phyloP scores from a whole-genome alignment of 768 basidiomycete genomes.

The Zangia roseola region DNA sequence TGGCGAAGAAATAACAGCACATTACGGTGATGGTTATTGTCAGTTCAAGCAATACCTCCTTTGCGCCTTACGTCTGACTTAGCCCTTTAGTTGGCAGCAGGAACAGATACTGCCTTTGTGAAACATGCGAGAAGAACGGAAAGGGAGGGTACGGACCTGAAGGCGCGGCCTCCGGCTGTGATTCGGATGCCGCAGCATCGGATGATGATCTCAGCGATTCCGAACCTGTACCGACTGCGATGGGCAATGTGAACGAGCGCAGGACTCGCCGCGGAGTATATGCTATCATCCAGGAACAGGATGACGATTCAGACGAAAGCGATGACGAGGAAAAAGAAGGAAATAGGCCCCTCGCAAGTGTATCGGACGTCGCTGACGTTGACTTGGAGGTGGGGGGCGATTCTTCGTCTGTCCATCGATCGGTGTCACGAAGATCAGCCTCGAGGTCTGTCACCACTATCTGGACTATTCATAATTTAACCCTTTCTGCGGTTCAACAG shows the following conservation, averaged over 20 bases:
- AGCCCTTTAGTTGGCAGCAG: slow-evolving; percentile 54
- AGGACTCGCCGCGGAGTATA: slow-evolving; percentile 83
- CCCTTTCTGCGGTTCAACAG: slow-evolving; percentile 10
- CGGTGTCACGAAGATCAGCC: slow-evolving; percentile 26
- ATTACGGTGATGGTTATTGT: slow-evolving; percentile 92
- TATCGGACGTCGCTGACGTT: slow-evolving; percentile 45
- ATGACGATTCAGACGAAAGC: slow-evolving; percentile 61
- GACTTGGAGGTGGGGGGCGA: slow-evolving; percentile 50
- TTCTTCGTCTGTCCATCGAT: slow-evolving; percentile 18
- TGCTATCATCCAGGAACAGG: slow-evolving; percentile 59
- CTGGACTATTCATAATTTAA: slow-evolving; percentile 11
- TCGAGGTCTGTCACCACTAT: slow-evolving; percentile 22
- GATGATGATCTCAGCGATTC: slow-evolving; percentile 34
- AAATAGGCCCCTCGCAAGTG: slow-evolving; percentile 46
- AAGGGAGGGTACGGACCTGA: slow-evolving; percentile 69
- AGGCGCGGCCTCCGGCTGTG: slow-evolving; percentile 46
- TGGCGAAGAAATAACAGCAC: slow-evolving; percentile 87
- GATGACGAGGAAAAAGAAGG: slow-evolving; percentile 53
- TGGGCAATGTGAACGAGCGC: slow-evolving; percentile 72
- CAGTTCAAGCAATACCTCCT: slow-evolving; percentile 36
- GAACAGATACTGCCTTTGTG: slow-evolving; percentile 78
- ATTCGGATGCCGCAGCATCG: slow-evolving; percentile 43
- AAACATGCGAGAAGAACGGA: slow-evolving; percentile 78
- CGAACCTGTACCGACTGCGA: slow-evolving; percentile 47
- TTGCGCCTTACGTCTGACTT: slow-evolving; percentile 29